A percentile compares a stretch with the other conserved stretches of the same genome.
Evolutionary conservation across 352 stramenopile species (phyloP).

Genomic region (Phytophthora pistaciae): DNA sequence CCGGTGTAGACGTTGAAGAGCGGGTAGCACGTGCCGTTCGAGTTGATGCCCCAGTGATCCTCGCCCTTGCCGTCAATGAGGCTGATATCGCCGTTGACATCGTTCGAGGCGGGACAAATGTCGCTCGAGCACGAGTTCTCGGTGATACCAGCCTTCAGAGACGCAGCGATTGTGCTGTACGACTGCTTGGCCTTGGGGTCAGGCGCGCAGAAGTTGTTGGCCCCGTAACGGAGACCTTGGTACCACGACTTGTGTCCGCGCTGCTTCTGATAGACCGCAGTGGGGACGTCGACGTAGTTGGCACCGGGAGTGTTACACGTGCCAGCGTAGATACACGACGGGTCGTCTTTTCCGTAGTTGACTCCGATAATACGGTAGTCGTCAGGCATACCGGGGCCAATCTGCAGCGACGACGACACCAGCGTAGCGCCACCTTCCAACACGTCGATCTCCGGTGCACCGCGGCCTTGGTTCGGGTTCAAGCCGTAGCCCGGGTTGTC

Average conservation of each 20-base stretch:
- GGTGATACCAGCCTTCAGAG: constrained; percentile 49
- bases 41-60: constrained; percentile 53
- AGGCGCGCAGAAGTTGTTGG: constrained; percentile 58
- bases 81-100: constrained; percentile 51
- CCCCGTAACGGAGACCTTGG: constrained; percentile 58
- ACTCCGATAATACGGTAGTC: constrained; percentile 63
- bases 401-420: constrained; percentile 92
- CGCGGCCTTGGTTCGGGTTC: constrained; percentile 83
- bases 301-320: constrained; percentile 50
- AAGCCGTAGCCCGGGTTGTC: constrained; percentile 90
- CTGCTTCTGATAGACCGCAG: constrained; percentile 40
- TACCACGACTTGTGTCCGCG: constrained; percentile 69
- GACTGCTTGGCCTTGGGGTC: constrained; percentile 37
- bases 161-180: constrained; percentile 50
- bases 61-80: constrained; percentile 55
- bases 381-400: constrained; percentile 76
- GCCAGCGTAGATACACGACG: constrained; percentile 46
- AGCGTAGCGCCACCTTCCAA: constrained; percentile 84
- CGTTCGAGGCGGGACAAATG: constrained; percentile 53
- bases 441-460: constrained; percentile 96
- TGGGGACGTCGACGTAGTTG: constrained; percentile 56
- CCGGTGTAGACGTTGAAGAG: constrained; percentile 57
- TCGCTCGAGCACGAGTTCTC: constrained; percentile 47
- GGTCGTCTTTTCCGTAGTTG: constrained; percentile 27
- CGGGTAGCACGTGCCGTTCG: constrained; percentile 55